These are phyloP conservation scores for Extremus antarcticus DNA, from an alignment of 495 filamentous ascomycete genomes.

Conservation along the genomic window DNA sequence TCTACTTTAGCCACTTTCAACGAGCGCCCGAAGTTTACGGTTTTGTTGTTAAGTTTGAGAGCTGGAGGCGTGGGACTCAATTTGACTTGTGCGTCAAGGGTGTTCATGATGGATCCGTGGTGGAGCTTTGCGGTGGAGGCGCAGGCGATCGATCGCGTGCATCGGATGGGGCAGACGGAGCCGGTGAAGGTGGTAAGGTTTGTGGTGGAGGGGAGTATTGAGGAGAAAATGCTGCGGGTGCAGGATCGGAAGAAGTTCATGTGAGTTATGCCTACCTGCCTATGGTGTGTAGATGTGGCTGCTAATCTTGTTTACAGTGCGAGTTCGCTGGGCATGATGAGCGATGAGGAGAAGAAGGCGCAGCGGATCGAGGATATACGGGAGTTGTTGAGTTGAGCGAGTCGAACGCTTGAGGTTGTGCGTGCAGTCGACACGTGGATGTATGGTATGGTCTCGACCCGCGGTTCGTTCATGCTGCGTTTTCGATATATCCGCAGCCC, in stretches of 20 bases:
- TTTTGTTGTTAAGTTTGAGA: slow-evolving; percentile 74
- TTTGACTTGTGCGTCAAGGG: slow-evolving; percentile 72
- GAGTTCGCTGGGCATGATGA: slow-evolving; percentile 84
- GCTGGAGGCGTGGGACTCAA: slow-evolving; percentile 93
- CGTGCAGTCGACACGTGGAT: too few species aligned
- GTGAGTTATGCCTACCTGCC: slow-evolving; percentile 39
- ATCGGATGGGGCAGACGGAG: slow-evolving; percentile 88
- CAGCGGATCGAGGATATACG: slow-evolving; percentile 90
- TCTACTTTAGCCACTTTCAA: slow-evolving; percentile 63
- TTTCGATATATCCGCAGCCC: too few species aligned
- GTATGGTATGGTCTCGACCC: too few species aligned
- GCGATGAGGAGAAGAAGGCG: slow-evolving; percentile 81
- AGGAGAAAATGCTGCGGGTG: slow-evolving; percentile 85
- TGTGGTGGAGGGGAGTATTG: slow-evolving; percentile 80
- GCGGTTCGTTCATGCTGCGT: too few species aligned
- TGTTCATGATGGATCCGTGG: slow-evolving; percentile 99
- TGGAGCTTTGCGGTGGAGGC: slow-evolving; percentile 97
- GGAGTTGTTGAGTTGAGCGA: slow-evolving; percentile 70
- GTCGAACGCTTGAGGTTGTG: too few species aligned
- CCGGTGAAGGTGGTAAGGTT: slow-evolving; percentile 81
- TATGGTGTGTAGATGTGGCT: too few species aligned
- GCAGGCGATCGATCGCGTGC: slow-evolving; percentile 97
- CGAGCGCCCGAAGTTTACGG: slow-evolving; percentile 29
- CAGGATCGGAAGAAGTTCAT: slow-evolving; percentile 95
- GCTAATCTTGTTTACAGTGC: slow-evolving; percentile 44